phyloP scores from a whole-genome alignment of 768 basidiomycete species.

The Pleurotus citrinopileatus region DNA sequence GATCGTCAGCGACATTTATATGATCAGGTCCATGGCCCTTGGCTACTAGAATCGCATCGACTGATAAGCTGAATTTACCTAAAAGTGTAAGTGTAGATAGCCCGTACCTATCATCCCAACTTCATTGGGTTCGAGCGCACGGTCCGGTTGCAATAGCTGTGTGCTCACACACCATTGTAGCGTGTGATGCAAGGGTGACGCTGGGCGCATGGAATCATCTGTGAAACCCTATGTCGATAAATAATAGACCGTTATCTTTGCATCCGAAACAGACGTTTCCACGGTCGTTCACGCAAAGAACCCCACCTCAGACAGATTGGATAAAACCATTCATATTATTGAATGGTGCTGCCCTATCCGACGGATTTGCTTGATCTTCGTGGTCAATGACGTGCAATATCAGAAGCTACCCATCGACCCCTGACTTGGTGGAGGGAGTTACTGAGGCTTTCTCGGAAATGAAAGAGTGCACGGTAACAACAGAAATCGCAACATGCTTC shows the following conservation, averaged over 20 bases:
- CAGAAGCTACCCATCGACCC: background rate
- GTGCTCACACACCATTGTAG: background rate
- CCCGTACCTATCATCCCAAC: background rate
- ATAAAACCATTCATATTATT: too few relatives aligned
- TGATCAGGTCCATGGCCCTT: too few relatives aligned
- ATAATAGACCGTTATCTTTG: too few relatives aligned
- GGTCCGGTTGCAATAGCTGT: background rate
- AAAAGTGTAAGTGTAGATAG: background rate
- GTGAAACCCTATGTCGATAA: too few relatives aligned
- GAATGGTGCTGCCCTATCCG: too few relatives aligned
- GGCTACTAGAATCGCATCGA: background rate
- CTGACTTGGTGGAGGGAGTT: background rate
- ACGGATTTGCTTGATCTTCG: too few relatives aligned
- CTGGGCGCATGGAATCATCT: background rate
- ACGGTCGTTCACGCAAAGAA: too few relatives aligned
- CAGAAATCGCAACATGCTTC: background rate
- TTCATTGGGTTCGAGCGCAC: background rate
- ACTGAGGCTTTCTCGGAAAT: background rate
- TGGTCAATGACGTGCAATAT: conserved; percentile 1
- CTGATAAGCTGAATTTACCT: background rate
- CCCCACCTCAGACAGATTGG: too few relatives aligned
- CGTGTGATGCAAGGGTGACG: background rate
- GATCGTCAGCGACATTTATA: background rate
- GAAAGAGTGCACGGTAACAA: background rate
- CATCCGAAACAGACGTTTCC: too few relatives aligned